A percentile compares a stretch with the other conserved stretches of the same genome.
Evolutionary conservation across 2,329 filamentous ascomycete species (phyloP).

Genomic region (Cryphonectria carpinicola): DNA sequence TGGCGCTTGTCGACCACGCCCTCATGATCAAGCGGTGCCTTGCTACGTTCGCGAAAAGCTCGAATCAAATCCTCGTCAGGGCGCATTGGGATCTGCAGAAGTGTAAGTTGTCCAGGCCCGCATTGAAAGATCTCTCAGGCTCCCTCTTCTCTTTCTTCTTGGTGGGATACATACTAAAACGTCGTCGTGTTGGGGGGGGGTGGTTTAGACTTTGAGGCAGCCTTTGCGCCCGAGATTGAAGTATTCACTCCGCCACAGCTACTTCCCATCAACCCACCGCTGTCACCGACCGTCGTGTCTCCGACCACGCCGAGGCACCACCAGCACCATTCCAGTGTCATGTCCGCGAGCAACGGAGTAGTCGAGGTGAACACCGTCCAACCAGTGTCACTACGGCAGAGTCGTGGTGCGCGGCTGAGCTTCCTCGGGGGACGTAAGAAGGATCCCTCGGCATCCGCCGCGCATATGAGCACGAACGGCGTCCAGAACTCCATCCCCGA

Average conservation of each 20-base stretch:
- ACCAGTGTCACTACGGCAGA: slow-evolving; percentile 54
- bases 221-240: slow-evolving; percentile 68
- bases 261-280: slow-evolving; percentile 50
- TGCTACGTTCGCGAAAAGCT: slow-evolving; percentile 67
- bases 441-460: slow-evolving; percentile 36
- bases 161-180: slow-evolving; percentile 27
- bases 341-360: slow-evolving; percentile 38
- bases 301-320: slow-evolving; percentile 38
- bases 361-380: slow-evolving; percentile 57
- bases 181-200: neutral
- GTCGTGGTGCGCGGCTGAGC: slow-evolving; percentile 58
- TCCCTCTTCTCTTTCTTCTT: no score
- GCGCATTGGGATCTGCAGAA: slow-evolving; percentile 63
- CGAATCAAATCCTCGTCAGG: slow-evolving; percentile 59
- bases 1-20: slow-evolving; percentile 86
- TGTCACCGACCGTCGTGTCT: slow-evolving; percentile 47
- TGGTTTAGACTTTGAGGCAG: slow-evolving; percentile 61
- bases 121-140: no score
- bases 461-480: slow-evolving; percentile 29
- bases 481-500: slow-evolving; percentile 37
- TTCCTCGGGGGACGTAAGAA: slow-evolving; percentile 61
- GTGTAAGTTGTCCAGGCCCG: slow-evolving; percentile 52
- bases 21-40: slow-evolving; percentile 85
- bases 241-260: slow-evolving; percentile 60
- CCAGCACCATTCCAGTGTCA: slow-evolving; percentile 40